Percentiles rank a stretch among this genome's conserved stretches.
phyloP scores from a whole-genome alignment of 352 stramenopile species.

The Globisporangium abappressorium region DNA sequence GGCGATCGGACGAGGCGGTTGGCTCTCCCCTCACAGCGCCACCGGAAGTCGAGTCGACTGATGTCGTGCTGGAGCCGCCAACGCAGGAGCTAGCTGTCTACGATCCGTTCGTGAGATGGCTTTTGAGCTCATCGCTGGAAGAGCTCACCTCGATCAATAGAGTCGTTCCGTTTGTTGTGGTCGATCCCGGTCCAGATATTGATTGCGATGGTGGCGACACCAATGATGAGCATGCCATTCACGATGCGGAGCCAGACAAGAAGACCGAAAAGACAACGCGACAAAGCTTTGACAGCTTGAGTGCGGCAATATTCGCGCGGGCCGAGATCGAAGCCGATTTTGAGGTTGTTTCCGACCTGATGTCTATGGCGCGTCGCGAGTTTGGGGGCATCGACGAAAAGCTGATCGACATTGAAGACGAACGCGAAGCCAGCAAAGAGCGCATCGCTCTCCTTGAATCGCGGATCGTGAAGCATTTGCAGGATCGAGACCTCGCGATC shows the following conservation, averaged over 20 bases:
- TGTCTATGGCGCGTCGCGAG: slow-evolving; percentile 48
- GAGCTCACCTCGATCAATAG: slow-evolving; percentile 37
- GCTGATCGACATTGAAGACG: slow-evolving; percentile 34
- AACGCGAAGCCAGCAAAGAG: slow-evolving; percentile 41
- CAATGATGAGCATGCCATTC: neutral
- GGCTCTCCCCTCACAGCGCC: neutral
- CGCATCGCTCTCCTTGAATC: slow-evolving; percentile 60
- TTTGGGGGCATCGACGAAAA: slow-evolving; percentile 41
- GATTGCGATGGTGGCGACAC: neutral
- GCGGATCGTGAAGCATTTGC: slow-evolving; percentile 71
- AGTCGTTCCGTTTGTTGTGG: slow-evolving; percentile 21
- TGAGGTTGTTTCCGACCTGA: slow-evolving; percentile 41
- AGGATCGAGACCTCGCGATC: slow-evolving; percentile 69
- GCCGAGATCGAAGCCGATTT: slow-evolving; percentile 47
- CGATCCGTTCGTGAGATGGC: slow-evolving; percentile 59
- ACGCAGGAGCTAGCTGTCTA: slow-evolving; percentile 36
- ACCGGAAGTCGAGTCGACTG: slow-evolving; percentile 14
- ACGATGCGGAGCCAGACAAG: neutral
- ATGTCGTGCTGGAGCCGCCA: slow-evolving; percentile 28
- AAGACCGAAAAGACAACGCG: slow-evolving; percentile 5
- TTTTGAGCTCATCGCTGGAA: slow-evolving; percentile 42
- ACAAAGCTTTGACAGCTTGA: neutral
- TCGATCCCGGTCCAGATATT: neutral
- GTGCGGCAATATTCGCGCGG: slow-evolving; percentile 27
- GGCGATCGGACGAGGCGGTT: neutral